Evolutionary conservation across 192 early-diverging fungal genomes (phyloP).

Genomic region (Coemansia sp.): DNA sequence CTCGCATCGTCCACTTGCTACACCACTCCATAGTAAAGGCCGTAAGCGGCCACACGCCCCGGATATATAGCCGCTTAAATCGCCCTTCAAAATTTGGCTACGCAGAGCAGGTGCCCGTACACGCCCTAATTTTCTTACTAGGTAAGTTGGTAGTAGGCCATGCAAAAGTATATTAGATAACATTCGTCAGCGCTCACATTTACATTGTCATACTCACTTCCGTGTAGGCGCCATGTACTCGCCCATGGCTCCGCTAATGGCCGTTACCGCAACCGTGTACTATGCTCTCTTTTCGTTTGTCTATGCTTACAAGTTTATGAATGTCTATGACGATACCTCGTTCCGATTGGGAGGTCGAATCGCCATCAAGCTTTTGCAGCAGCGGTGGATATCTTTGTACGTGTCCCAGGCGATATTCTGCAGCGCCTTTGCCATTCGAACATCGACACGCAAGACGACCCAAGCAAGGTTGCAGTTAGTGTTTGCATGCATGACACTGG

Average conservation of each 20-base stretch:
- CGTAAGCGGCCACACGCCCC: slow-evolving; percentile 12
- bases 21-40: neutral
- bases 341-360: slow-evolving; percentile 23
- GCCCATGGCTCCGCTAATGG: slow-evolving; percentile 22
- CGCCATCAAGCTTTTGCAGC: slow-evolving; percentile 11
- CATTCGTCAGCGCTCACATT: neutral
- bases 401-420: slow-evolving; percentile 4
- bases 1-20: slow-evolving; percentile 10
- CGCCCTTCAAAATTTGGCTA: slow-evolving; percentile 14
- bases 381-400: slow-evolving; percentile 18
- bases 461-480: slow-evolving; percentile 10
- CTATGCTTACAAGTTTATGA: slow-evolving; percentile 20
- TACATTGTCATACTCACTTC: neutral
- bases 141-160: neutral
- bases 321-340: slow-evolving; percentile 16
- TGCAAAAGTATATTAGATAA: neutral
- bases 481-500: neutral
- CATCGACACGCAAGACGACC: slow-evolving; percentile 10
- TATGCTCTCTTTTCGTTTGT: slow-evolving; percentile 11
- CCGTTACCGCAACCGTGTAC: slow-evolving; percentile 5
- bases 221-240: slow-evolving; percentile 18
- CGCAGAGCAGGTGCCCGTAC: slow-evolving; percentile 9
- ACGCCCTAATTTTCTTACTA: slow-evolving; percentile 14
- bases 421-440: slow-evolving; percentile 7
- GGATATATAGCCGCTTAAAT: neutral